Percentiles rank a stretch among this genome's conserved stretches.
These are phyloP conservation scores for Ramalina peruviana DNA, from an alignment of 495 filamentous ascomycete species.

Conservation along the genomic window DNA sequence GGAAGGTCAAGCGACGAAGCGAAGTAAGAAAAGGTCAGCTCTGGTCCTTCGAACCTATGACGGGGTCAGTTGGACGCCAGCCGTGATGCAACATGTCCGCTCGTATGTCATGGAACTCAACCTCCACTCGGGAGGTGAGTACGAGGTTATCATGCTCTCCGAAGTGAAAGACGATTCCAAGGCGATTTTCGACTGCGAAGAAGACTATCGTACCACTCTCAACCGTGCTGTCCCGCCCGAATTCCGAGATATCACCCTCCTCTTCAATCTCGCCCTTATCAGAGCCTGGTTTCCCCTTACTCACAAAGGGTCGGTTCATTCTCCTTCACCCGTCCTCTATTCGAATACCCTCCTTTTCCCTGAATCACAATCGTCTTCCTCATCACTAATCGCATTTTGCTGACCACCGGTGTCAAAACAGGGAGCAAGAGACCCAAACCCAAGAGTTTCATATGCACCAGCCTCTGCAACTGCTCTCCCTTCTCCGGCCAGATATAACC, in stretches of 20 bases:
- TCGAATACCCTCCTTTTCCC: too few relatives aligned
- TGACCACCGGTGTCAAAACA: not conserved
- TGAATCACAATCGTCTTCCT: too few relatives aligned
- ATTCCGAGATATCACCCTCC: conserved; percentile 49
- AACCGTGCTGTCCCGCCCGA: conserved; percentile 44
- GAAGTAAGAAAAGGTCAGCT: conserved; percentile 39
- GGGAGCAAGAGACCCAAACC: not conserved
- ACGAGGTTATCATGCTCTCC: conserved; percentile 59
- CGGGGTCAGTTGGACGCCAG: conserved; percentile 40
- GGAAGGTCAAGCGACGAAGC: not conserved
- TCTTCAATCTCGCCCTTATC: conserved; percentile 50
- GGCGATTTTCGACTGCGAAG: conserved; percentile 40
- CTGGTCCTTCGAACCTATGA: conserved; percentile 40
- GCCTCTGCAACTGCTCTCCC: conserved; percentile 38
- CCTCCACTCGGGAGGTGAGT: conserved; percentile 58
- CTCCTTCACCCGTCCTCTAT: too few relatives aligned
- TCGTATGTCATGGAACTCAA: conserved; percentile 58
- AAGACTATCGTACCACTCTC: conserved; percentile 40
- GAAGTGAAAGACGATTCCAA: conserved; percentile 49
- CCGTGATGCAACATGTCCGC: conserved; percentile 56
- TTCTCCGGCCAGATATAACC: conserved; percentile 53
- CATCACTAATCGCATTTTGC: too few relatives aligned
- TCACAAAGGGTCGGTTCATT: conserved; percentile 29
- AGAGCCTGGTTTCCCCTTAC: conserved; percentile 47
- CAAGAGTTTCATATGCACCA: conserved; percentile 15